Conservation (phyloP, 2,329 filamentous ascomycete genomes). For the Podosphaera fusca region DNA sequence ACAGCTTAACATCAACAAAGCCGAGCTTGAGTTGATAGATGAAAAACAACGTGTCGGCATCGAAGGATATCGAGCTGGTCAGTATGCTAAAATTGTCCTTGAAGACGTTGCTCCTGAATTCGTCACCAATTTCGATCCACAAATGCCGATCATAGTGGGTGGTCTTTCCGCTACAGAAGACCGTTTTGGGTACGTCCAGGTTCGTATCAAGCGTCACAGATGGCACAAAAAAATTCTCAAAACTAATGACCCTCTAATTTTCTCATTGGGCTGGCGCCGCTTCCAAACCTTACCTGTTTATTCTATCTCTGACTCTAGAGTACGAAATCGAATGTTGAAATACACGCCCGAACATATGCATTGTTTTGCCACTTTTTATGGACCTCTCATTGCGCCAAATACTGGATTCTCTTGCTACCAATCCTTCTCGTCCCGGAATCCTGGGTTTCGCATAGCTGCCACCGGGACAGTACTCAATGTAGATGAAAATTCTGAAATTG, state of each 20-base stretch:
- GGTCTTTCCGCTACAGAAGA: conserved; percentile 88
- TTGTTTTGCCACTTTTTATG: conserved; percentile 90
- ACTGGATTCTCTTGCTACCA: conserved; percentile 91
- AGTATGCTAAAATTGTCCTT: conserved; percentile 77
- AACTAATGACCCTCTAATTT: conserved; percentile 90
- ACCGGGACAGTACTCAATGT: conserved; percentile 86
- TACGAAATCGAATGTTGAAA: conserved; percentile 91
- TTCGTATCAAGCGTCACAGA: conserved; percentile 86
- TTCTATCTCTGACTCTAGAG: conserved; percentile 82
- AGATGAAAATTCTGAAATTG: conserved; percentile 88
- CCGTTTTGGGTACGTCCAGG: conserved; percentile 83
- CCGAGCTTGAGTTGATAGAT: conserved; percentile 75
- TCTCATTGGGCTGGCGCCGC: conserved; percentile 85
- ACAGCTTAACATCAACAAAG: conserved; percentile 88
- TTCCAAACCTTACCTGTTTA: conserved; percentile 89
- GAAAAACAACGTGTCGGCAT: conserved; percentile 61
- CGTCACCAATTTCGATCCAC: conserved; percentile 55
- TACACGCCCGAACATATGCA: conserved; percentile 99
- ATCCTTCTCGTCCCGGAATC: conserved; percentile 59
- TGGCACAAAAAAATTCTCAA: conserved; percentile 99
- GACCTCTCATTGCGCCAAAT: conserved; percentile 82
- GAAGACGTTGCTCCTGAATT: conserved; percentile 84
- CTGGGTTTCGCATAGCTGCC: conserved; percentile 82
- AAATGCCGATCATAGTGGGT: conserved; percentile 66
- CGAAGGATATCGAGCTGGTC: conserved; percentile 78